Percentiles rank a stretch among this genome's conserved stretches.
Evolutionary conservation across 148 eudicot species (phyloP).

Genomic region (Spergularia bocconei): DNA sequence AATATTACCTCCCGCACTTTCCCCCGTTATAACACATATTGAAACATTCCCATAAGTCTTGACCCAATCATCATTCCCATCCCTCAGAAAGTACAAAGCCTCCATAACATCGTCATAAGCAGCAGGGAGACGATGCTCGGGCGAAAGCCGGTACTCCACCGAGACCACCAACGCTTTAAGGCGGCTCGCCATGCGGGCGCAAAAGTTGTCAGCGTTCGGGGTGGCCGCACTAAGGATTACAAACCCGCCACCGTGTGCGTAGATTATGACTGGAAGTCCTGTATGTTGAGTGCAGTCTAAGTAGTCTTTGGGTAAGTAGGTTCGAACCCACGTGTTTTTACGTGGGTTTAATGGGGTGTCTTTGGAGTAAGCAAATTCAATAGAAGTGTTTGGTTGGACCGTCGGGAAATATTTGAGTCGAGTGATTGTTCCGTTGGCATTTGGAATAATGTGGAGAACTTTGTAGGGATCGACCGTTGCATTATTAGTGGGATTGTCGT

Average conservation of each 20-base stretch:
- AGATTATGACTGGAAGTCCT: conserved; percentile 25
- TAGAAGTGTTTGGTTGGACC: conserved; percentile 16
- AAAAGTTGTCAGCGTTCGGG: neutral
- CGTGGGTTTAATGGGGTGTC: conserved; percentile 20
- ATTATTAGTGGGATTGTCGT: neutral
- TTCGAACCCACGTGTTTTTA: conserved; percentile 28
- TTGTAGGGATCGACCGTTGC: conserved; percentile 20
- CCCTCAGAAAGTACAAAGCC: conserved; percentile 31
- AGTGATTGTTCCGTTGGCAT: conserved; percentile 30
- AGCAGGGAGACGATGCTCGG: conserved; percentile 38
- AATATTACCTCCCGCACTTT: conserved; percentile 44
- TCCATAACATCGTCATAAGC: conserved; percentile 42
- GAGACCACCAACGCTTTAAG: conserved; percentile 31
- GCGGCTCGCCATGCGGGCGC: conserved; percentile 5
- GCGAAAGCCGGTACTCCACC: conserved; percentile 42
- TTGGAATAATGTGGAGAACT: conserved; percentile 20
- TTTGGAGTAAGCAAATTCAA: conserved; percentile 12
- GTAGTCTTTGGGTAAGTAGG: conserved; percentile 23
- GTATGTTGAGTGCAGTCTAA: neutral
- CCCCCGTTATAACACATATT: conserved; percentile 28
- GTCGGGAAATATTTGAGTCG: conserved; percentile 14
- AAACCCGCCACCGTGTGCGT: conserved; percentile 33
- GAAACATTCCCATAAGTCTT: conserved; percentile 24
- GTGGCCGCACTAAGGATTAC: conserved; percentile 6
- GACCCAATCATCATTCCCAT: conserved; percentile 29